Conservation (phyloP, 2,329 filamentous ascomycete genomes). For the Trichoderma lentiforme region DNA sequence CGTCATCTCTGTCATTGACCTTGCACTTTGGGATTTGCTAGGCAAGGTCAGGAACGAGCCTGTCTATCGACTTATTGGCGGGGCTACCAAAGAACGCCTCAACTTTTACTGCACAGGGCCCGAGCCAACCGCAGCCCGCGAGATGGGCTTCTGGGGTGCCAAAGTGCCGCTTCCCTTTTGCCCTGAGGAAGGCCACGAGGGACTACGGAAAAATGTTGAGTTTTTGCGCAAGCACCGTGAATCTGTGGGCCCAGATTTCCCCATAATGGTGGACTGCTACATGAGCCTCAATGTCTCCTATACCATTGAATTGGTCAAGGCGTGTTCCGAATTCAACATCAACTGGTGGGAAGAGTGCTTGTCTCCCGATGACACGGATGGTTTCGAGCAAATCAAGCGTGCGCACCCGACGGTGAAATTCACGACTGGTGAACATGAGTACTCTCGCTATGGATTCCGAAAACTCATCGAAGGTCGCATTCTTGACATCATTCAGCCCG, state of each 20-base stretch:
- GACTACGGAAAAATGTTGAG: constrained; percentile 83
- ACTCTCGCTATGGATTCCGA: constrained; percentile 89
- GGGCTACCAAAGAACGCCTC: constrained; percentile 77
- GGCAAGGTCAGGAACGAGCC: constrained; percentile 91
- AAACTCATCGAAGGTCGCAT: constrained; percentile 90
- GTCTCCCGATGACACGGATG: constrained; percentile 86
- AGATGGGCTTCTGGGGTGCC: constrained; percentile 84
- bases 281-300: constrained; percentile 94
- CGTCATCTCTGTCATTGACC: constrained; percentile 90
- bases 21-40: constrained; percentile 87
- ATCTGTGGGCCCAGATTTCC: constrained; percentile 83
- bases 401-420: constrained; percentile 90
- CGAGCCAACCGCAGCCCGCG: constrained; percentile 73
- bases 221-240: constrained; percentile 83
- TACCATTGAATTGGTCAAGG: constrained; percentile 85
- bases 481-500: constrained; percentile 89
- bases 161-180: constrained; percentile 90
- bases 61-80: constrained; percentile 91
- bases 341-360: constrained; percentile 98
- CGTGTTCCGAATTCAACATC: constrained; percentile 77
- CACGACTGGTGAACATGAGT: constrained; percentile 94
- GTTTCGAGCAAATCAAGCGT: constrained; percentile 83
- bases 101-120: constrained; percentile 96
- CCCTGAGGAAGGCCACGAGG: constrained; percentile 78
- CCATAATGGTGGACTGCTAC: constrained; percentile 93